phyloP scores from a whole-genome alignment of 1,284 basidiomycete species.

The Irpex sp. region DNA sequence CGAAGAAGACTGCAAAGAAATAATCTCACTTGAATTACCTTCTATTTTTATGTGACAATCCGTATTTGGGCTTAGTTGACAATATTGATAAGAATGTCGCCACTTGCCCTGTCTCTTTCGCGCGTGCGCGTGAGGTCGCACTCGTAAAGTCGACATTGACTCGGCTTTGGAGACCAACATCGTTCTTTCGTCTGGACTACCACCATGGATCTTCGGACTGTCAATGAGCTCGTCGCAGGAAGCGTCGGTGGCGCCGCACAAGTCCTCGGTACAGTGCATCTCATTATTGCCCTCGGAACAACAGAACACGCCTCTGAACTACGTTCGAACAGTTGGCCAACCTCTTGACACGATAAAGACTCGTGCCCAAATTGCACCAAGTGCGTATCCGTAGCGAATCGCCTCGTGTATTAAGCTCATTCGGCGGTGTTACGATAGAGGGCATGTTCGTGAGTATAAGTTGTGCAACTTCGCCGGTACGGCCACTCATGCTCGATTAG shows the following conservation, averaged over 20 bases:
- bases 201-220: slow-evolving; percentile 38
- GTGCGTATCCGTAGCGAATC: slow-evolving; percentile 32
- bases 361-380: slow-evolving; percentile 74
- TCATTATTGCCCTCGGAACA: background rate
- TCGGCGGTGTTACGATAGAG: slow-evolving; percentile 36
- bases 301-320: background rate
- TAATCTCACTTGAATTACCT: slow-evolving; percentile 4
- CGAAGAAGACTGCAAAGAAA: background rate
- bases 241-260: slow-evolving; percentile 77
- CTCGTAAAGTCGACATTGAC: background rate
- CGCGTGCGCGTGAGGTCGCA: background rate
- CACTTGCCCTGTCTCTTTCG: slow-evolving; percentile 1
- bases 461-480: background rate
- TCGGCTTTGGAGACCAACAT: background rate
- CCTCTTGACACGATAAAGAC: slow-evolving; percentile 88
- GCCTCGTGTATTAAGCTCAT: background rate
- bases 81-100: background rate
- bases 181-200: background rate
- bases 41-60: slow-evolving; percentile 13
- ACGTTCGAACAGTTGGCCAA: slow-evolving; percentile 58
- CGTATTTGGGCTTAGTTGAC: slow-evolving; percentile 5
- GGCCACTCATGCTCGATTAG: slow-evolving; percentile 34
- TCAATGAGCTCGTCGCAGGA: slow-evolving; percentile 76
- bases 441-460: slow-evolving; percentile 71
- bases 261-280: slow-evolving; percentile 45